Base-by-base conservation (phyloP, 139 green algal species). In the Micractinium sp. region DNA sequence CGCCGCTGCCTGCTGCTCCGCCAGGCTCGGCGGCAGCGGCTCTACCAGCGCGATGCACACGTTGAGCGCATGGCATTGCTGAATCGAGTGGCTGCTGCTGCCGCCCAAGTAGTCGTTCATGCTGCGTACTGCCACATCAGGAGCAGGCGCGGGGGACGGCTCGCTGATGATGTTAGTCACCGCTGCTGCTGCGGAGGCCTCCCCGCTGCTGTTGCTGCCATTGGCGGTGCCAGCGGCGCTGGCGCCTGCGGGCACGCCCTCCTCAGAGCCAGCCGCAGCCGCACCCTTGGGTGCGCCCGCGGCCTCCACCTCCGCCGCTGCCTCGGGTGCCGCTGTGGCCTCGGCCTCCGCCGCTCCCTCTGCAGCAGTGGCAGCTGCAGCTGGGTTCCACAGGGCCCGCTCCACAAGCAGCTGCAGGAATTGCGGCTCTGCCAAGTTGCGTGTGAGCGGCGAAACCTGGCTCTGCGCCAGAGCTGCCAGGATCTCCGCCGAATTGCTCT, bases 31-130 rank as follows among this genome's bases (percentile, higher is more conserved):
- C 56, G 81, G 83, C 41, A 93, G 91, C n/a, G 96, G 95, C 89
- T 98, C 96, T 25, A 98, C 86, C 80, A 98, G 90, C 16, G 96
- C 96, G 18, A 96, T 95, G 89, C 93, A 97, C 22, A 98, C 93
- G 38, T 97, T 95, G 56, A 98, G 89, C 33, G 63, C 63, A 23
- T 71, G 63, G 47, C 63, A 71, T 71, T 27, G 47, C 47, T 56
- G 47, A 9, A 71, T 71, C 12, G 63, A 25, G 63, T 27, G 20
- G 63, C 63, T 71, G 63, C 63, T 27, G 63, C 14, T 71, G 63
- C 63, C 22, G 63, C 63, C 14, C 63, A 25, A 27, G 63, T 31
- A 71, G 7, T 71, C 63, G 63, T 27, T 56, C 47, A 56, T 27
- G 63, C 63, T 27, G 63, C 63, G 63, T 29, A 27, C 63, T 23